A percentile compares a stretch with the other conserved stretches of the same genome.
These are phyloP conservation scores for Pleurotus tuoliensis DNA, from an alignment of 768 basidiomycete genomes.

Conservation along the genomic window DNA sequence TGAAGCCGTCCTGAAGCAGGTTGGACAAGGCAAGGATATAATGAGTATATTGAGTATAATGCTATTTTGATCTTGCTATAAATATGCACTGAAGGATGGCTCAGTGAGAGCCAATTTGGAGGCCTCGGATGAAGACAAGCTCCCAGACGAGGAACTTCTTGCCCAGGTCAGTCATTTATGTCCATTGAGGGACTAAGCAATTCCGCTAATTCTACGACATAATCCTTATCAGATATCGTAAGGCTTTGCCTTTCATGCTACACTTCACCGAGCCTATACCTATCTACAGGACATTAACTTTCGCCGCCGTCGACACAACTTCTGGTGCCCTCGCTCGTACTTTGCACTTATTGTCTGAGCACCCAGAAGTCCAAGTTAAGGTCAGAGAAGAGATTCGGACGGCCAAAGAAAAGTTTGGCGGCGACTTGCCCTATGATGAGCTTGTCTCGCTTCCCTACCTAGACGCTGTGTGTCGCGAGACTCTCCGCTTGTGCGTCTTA, in stretches of 20 bases:
- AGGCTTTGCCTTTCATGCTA: constrained; percentile 1
- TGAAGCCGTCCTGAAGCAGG: constrained; percentile 19
- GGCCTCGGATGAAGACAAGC: constrained; percentile 25
- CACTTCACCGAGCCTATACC: background rate
- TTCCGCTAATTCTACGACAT: no score
- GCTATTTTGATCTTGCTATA: background rate
- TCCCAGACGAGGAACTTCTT: constrained; percentile 31
- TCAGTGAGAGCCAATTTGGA: constrained; percentile 33
- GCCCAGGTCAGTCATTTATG: constrained; percentile 26
- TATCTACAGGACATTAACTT: constrained; percentile 27
- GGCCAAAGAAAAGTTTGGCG: constrained; percentile 17
- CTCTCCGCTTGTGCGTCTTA: constrained; percentile 29
- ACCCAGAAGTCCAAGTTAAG: constrained; percentile 33
- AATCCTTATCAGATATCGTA: background rate
- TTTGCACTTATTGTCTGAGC: constrained; percentile 27
- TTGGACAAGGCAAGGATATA: constrained; percentile 31
- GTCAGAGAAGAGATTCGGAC: constrained; percentile 30
- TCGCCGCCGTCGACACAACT: constrained; percentile 41
- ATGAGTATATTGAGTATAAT: constrained; percentile 28
- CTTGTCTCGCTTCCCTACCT: constrained; percentile 33
- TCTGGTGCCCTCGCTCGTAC: constrained; percentile 31
- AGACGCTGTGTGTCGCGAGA: constrained; percentile 37
- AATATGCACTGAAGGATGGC: background rate
- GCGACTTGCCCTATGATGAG: constrained; percentile 31
- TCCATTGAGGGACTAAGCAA: no score